Conservation (phyloP, 1,139 yeast species). For the Saccharomyces pastorianus region DNA sequence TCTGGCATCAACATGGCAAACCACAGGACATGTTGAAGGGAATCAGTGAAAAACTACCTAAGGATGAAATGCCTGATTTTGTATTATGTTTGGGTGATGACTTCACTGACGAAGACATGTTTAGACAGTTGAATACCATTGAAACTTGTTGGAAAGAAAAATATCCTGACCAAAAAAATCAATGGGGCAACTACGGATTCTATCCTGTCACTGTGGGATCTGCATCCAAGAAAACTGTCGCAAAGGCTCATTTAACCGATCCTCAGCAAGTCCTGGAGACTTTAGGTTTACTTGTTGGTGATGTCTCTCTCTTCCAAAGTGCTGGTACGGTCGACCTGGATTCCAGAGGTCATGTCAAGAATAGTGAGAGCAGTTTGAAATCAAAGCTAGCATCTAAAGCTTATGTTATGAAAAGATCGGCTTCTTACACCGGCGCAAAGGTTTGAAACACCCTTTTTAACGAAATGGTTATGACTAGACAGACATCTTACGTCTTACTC, state of each 20-base stretch:
- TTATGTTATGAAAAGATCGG: constrained; percentile 26
- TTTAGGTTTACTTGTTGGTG: constrained; percentile 69
- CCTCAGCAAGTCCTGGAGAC: constrained; percentile 84
- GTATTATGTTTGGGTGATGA: constrained; percentile 91
- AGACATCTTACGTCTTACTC: neutral
- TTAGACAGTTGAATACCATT: constrained; percentile 57
- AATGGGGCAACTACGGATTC: constrained; percentile 51
- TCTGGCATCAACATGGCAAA: constrained; percentile 51
- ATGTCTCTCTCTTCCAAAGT: constrained; percentile 65
- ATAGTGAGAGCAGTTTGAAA: constrained; percentile 33
- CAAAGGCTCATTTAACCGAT: constrained; percentile 79
- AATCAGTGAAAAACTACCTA: constrained; percentile 34
- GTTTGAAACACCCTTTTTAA: neutral
- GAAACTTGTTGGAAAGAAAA: constrained; percentile 40
- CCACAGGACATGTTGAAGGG: constrained; percentile 31
- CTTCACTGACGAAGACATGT: constrained; percentile 96
- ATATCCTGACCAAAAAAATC: constrained; percentile 34
- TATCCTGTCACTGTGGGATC: constrained; percentile 95
- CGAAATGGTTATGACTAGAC: constrained; percentile 3
- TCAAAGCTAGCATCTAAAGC: constrained; percentile 27
- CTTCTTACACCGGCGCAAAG: constrained; percentile 10
- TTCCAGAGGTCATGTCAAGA: constrained; percentile 57
- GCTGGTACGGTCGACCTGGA: constrained; percentile 69
- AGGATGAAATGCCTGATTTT: constrained; percentile 64
- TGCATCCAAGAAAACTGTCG: constrained; percentile 80